These are phyloP conservation scores for Mortierella sp. DNA, from an alignment of 371 early-diverging fungal species.

Conservation along the genomic window DNA sequence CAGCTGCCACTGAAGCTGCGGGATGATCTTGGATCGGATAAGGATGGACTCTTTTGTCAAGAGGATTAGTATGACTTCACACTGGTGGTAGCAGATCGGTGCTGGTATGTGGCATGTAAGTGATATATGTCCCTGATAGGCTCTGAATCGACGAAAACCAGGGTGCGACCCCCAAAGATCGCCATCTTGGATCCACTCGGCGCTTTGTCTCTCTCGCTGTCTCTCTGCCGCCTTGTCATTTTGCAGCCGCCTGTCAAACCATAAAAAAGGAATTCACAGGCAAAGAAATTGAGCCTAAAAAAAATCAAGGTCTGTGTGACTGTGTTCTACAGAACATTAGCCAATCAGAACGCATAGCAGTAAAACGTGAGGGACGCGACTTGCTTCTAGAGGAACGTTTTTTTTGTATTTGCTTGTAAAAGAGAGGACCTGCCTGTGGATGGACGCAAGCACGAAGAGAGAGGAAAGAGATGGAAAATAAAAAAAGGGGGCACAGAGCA, in stretches of 20 bases:
- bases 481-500: not conserved
- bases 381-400: constrained; percentile 3
- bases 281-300: not conserved
- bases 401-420: not conserved
- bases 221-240: too few species aligned
- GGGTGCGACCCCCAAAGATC: not conserved
- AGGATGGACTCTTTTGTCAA: too few species aligned
- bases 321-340: not conserved
- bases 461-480: constrained; percentile 3
- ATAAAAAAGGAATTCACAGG: not conserved
- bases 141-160: too few species aligned
- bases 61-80: not conserved
- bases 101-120: not conserved
- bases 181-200: not conserved
- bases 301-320: not conserved
- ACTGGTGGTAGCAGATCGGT: too few species aligned
- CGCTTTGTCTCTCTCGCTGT: not conserved
- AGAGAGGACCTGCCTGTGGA: not conserved
- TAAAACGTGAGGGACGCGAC: constrained; percentile 17
- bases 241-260: too few species aligned
- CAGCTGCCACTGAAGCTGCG: too few species aligned
- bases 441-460: not conserved
- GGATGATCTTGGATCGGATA: too few species aligned
- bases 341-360: constrained; percentile 7
- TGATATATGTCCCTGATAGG: not conserved